Evolutionary conservation across 2,329 filamentous ascomycete species (phyloP).

Genomic region (Fusarium napiforme): DNA sequence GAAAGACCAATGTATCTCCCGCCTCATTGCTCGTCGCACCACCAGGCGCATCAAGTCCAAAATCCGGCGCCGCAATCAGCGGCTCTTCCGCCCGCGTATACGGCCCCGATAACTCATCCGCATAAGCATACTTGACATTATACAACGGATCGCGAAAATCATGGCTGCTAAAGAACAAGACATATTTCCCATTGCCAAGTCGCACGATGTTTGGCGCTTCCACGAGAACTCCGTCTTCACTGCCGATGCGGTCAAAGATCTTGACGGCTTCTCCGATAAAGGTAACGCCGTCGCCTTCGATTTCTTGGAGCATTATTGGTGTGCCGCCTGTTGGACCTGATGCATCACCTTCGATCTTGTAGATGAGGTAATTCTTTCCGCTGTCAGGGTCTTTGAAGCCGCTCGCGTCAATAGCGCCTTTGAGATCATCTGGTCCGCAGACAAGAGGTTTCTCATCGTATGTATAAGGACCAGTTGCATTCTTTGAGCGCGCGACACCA

Average conservation of each 20-base stretch:
- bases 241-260: slow-evolving; percentile 9
- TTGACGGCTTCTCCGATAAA: slow-evolving; percentile 1
- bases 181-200: slow-evolving; percentile 1
- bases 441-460: slow-evolving; percentile 6
- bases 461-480: background rate
- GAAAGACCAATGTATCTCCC: slow-evolving; percentile 7
- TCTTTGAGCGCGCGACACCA: slow-evolving; percentile 11
- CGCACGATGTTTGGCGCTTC: slow-evolving; percentile 17
- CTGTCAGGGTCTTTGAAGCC: slow-evolving; percentile 13
- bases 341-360: slow-evolving; percentile 9
- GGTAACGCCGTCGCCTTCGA: slow-evolving; percentile 1
- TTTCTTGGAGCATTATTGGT: slow-evolving; percentile 11
- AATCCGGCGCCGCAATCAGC: slow-evolving; percentile 4
- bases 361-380: slow-evolving; percentile 4
- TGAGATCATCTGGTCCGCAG: background rate
- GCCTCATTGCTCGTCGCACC: slow-evolving; percentile 18
- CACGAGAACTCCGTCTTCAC: background rate
- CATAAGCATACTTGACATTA: slow-evolving; percentile 17
- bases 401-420: slow-evolving; percentile 9
- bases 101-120: background rate
- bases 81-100: slow-evolving; percentile 8
- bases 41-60: slow-evolving; percentile 13
- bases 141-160: slow-evolving; percentile 7
- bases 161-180: slow-evolving; percentile 18
- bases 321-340: slow-evolving; percentile 14